These are phyloP conservation scores for Alloascoidea africana DNA, from an alignment of 805 yeast species.

Conservation along the genomic window DNA sequence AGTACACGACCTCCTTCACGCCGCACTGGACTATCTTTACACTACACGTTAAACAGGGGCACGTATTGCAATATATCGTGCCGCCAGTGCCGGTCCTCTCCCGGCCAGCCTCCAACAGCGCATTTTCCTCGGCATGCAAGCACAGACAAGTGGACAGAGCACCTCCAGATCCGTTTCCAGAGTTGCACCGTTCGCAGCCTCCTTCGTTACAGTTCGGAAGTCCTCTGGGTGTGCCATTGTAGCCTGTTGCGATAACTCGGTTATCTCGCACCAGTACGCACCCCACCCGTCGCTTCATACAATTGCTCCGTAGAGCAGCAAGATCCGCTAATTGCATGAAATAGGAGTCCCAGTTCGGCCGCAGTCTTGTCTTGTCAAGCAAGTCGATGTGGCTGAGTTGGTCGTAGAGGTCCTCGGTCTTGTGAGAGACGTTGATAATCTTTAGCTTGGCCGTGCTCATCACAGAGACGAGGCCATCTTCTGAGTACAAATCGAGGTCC, in stretches of 20 bases:
- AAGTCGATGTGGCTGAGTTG: slow-evolving; percentile 27
- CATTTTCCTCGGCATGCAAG: slow-evolving; percentile 95
- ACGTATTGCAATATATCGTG: slow-evolving; percentile 83
- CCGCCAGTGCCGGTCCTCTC: slow-evolving; percentile 49
- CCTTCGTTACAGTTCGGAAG: slow-evolving; percentile 86
- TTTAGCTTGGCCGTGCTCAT: slow-evolving; percentile 36
- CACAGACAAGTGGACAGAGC: slow-evolving; percentile 77
- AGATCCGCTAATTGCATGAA: slow-evolving; percentile 88
- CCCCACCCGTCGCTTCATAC: slow-evolving; percentile 96
- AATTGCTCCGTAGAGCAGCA: slow-evolving; percentile 85
- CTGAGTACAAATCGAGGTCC: slow-evolving; percentile 17
- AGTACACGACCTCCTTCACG: slow-evolving; percentile 79
- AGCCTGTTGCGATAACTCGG: slow-evolving; percentile 89
- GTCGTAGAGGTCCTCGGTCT: slow-evolving; percentile 21
- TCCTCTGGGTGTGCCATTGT: slow-evolving; percentile 93
- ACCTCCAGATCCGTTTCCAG: slow-evolving; percentile 45
- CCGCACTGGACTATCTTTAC: slow-evolving; percentile 93
- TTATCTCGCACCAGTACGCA: slow-evolving; percentile 83
- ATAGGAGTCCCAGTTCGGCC: slow-evolving; percentile 95
- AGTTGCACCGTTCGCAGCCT: slow-evolving; percentile 84
- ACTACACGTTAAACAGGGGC: slow-evolving; percentile 94
- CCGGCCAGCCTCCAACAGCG: slow-evolving; percentile 85
- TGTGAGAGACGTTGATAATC: slow-evolving; percentile 33
- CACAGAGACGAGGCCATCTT: slow-evolving; percentile 22
- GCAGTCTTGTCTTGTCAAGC: slow-evolving; percentile 38